Evolutionary conservation across 495 filamentous ascomycete species (phyloP).

Genomic region (Peziza echinospora): DNA sequence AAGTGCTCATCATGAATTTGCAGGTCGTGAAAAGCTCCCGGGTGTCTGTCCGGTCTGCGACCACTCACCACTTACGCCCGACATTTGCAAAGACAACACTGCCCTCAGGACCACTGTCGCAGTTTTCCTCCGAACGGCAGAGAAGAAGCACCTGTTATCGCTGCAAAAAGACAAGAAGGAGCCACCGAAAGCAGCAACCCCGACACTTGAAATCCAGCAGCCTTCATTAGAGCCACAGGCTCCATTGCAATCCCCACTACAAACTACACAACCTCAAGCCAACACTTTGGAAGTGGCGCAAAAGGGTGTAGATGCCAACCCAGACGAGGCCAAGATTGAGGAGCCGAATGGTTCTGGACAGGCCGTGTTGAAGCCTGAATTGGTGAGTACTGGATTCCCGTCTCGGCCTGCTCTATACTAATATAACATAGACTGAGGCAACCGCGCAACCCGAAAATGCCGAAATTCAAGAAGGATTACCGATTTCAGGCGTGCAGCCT

Average conservation of each 20-base stretch:
- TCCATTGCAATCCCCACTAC: too few species aligned
- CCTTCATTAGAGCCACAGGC: background rate
- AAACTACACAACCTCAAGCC: background rate
- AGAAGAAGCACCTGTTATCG: constrained; percentile 52
- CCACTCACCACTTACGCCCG: constrained; percentile 61
- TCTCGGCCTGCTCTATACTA: too few species aligned
- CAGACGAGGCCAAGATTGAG: constrained; percentile 19
- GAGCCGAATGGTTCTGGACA: constrained; percentile 3
- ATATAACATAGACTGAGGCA: constrained; percentile 5
- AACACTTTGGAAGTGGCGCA: too few species aligned
- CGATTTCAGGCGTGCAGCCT: constrained; percentile 14
- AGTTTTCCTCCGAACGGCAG: constrained; percentile 66
- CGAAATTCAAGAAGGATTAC: constrained; percentile 9
- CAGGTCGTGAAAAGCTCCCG: constrained; percentile 56
- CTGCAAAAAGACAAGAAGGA: constrained; percentile 34
- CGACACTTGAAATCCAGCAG: constrained; percentile 5
- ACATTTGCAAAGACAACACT: constrained; percentile 77
- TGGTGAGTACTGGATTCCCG: too few species aligned
- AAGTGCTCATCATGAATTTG: too few species aligned
- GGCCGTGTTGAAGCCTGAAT: too few species aligned
- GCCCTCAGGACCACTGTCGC: constrained; percentile 68
- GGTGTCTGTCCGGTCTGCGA: constrained; percentile 81
- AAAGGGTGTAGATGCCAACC: constrained; percentile 14
- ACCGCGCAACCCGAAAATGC: constrained; percentile 4
- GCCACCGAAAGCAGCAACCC: constrained; percentile 6